A percentile compares a stretch with the other conserved stretches of the same genome.
These are phyloP conservation scores for Fremontodendron californicum DNA, from an alignment of 345 rosid genomes.

Conservation along the genomic window DNA sequence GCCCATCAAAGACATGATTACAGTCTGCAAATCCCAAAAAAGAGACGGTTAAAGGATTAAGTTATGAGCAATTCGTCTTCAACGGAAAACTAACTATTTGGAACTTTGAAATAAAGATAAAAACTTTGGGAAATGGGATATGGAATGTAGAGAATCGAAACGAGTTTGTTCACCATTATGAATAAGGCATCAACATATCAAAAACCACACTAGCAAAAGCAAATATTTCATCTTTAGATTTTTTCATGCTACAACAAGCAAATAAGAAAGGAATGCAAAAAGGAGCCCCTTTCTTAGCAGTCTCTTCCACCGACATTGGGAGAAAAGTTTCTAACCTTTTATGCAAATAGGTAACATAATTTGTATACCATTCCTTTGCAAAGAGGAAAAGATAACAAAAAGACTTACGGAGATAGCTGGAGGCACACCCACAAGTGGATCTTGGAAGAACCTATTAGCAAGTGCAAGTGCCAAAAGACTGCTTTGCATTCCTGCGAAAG, in stretches of 20 bases:
- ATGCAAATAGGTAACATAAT: background rate
- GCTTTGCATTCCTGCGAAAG: conserved; percentile 87
- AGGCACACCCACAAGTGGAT: conserved; percentile 89
- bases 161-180: background rate
- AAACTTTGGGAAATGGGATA: background rate
- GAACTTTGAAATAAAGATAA: background rate
- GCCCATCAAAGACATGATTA: conserved; percentile 95
- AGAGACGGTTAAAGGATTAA: background rate
- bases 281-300: background rate
- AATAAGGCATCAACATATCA: background rate
- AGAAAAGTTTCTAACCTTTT: background rate
- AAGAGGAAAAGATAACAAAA: background rate
- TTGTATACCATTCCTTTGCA: background rate
- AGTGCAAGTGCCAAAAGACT: conserved; percentile 91
- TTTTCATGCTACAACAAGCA: background rate
- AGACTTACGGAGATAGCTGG: conserved; percentile 85
- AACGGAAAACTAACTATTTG: background rate
- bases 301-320: background rate
- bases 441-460: conserved; percentile 85
- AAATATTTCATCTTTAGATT: background rate
- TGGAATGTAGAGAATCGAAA: background rate
- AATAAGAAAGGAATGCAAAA: background rate
- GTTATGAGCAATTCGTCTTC: too few relatives aligned
- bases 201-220: background rate
- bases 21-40: conserved; percentile 60